phyloP scores from a whole-genome alignment of 805 yeast species.

The Lachancea quebecensis region DNA sequence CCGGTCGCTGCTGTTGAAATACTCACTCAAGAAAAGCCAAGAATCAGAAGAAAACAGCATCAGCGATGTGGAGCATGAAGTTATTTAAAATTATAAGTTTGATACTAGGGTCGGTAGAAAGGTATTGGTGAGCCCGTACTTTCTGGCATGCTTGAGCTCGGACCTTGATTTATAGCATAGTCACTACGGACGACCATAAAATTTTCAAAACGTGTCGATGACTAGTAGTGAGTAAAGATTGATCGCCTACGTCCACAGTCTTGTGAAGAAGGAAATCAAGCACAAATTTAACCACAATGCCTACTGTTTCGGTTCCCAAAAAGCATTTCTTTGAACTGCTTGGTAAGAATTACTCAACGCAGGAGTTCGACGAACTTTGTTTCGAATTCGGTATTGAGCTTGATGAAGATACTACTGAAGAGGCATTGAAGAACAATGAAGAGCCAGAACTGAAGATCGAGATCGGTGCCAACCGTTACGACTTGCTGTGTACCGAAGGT shows the following conservation, averaged over 20 bases:
- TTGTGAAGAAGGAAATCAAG: background rate
- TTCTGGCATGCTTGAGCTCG: no score
- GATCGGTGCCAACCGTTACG: slow-evolving; percentile 97
- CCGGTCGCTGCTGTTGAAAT: slow-evolving; percentile 25
- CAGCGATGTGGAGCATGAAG: slow-evolving; percentile 28
- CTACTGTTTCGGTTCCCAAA: slow-evolving; percentile 93
- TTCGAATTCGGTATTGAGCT: slow-evolving; percentile 96
- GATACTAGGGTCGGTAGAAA: background rate
- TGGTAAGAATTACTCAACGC: slow-evolving; percentile 64
- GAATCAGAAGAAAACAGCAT: slow-evolving; percentile 27
- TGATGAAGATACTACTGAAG: slow-evolving; percentile 91
- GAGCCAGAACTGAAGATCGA: slow-evolving; percentile 95
- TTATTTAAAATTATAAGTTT: background rate
- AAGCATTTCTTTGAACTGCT: slow-evolving; percentile 80
- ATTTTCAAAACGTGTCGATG: background rate
- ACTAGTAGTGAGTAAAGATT: background rate
- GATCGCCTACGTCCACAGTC: background rate
- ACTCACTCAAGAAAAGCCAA: slow-evolving; percentile 28
- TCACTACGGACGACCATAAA: background rate
- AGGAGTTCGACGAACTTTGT: slow-evolving; percentile 94
- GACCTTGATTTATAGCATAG: background rate
- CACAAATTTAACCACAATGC: slow-evolving; percentile 49
- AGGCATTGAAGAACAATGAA: slow-evolving; percentile 38
- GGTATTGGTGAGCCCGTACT: no score
- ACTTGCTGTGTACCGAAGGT: slow-evolving; percentile 96